Base-by-base conservation (phyloP, 331 rosid genomes). In the Dryas integrifolia region DNA sequence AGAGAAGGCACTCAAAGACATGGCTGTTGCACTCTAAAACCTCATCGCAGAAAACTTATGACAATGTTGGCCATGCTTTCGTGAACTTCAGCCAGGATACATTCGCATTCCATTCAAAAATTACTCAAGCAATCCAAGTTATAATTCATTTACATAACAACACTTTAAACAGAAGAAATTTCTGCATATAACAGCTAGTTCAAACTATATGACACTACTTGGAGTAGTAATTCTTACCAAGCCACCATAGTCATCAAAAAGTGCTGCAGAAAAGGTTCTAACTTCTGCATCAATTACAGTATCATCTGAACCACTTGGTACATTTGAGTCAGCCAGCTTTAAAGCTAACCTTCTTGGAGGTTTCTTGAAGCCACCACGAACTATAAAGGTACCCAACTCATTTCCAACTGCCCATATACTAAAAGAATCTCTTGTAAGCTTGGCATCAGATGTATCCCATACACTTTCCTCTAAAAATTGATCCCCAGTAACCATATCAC, bases 161-260 rank as follows among this genome's bases (percentile, higher is more conserved):
- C 9, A 6, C 0, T 53, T 53, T 26, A 35, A 66, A 21, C 10
- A 58, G 39, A 35, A 58, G 35, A 12, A 14, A 57, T 26, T 47
- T 67, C 45, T 48, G 35, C 53, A 69, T 16, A 52, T 14, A 12
- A 8, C 3, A 50, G 38, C 16, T 64, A 10, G 16, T 39, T 65
- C 39, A 16, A 55, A 67, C 9, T 66, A 81, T 41, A 77, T 44
- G 78, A 69, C 76, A 24, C 13, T 9, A 60, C 65, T 41, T 30
- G 52, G 71, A 81, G 61, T 63, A 70, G 76, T 45, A 18, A 81
- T 76, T 77, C 97, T 91, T 84, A 95, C 99, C 97, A 95, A 85
- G 78, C 99, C 99, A 87, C 92, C 86, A 77, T 92, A 95, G 84
- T 95, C 99, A 85, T 95, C 99, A 84, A 91, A 95, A 75, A 95